Evolutionary conservation across 2,329 filamentous ascomycete species (phyloP), one percentile per base, ranked within the genome.

Genomic region (Diplodia mutila): DNA sequence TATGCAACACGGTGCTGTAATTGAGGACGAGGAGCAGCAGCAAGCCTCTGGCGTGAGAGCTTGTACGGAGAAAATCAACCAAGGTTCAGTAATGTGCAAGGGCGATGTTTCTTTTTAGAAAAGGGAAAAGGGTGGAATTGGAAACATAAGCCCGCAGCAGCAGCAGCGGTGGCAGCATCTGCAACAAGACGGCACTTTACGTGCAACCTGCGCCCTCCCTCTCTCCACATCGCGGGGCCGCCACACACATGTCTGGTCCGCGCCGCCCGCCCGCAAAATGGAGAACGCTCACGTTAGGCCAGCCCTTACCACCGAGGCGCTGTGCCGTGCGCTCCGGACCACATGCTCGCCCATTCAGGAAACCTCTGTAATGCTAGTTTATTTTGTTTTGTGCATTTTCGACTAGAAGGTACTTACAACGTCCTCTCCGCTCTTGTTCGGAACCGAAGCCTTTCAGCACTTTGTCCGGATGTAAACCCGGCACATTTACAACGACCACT

Each of bases 141-240:
- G 42, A 18, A 46, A n/a, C 42, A 46, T 11, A 46, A 46, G 42
- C 42, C 8, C 16, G n/a, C 18, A 11, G n/a, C 16, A 46, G 42
- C 6, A 21, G 18, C 18, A 8, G 42, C 18, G 12, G 18, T 18
- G 11, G 42, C 6, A 46, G 39, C 14, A 21, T 46, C 42, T 21
- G 42, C 29, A 29, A n/a, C 5, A 54, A 9, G 8, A 9, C 4
- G 14, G 27, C 18, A 32, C 29, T 54, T n/a, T 34, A 29, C 18
- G 27, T 29, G 29, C 51, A 54, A 18, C 51, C n/a, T 18, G 25
- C 23, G 12, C 14, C 23, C 5, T 18, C 49, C 23, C 16, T 32
- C 34, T 32, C 53, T 55, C 53, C 53, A 55, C 53, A 55, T 55
- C 53, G 53, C 53, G 53, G 34, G 34, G 25, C 53, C 53, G 53